phyloP scores from a whole-genome alignment of 2,329 filamentous ascomycete genomes.

The Apiospora hydei region DNA sequence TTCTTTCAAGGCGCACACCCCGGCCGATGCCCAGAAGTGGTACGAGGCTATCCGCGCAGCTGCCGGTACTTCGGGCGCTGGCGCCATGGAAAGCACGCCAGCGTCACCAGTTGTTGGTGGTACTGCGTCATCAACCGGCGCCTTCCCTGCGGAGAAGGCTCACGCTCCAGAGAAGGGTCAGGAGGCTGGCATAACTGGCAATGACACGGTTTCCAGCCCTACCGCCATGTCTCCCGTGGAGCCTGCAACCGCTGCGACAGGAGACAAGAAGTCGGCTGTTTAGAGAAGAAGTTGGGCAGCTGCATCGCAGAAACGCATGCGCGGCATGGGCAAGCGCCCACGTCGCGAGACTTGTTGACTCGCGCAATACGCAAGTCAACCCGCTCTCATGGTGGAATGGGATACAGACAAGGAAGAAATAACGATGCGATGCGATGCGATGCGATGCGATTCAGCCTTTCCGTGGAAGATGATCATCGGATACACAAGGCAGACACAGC shows the following conservation, averaged over 20 bases:
- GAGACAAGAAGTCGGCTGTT: conserved; percentile 17
- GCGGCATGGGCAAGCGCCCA: not conserved
- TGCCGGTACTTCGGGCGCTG: conserved; percentile 57
- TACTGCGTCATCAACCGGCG: conserved; percentile 32
- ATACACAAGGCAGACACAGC: conserved; percentile 1
- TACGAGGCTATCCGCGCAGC: conserved; percentile 73
- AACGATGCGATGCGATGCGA: not conserved
- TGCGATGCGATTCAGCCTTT: not conserved
- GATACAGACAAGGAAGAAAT: not conserved
- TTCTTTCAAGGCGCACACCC: conserved; percentile 84
- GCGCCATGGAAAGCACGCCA: conserved; percentile 44
- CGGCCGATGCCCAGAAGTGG: conserved; percentile 85
- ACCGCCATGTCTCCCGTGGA: conserved; percentile 40
- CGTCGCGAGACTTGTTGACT: not conserved
- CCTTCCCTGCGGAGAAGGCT: conserved; percentile 38
- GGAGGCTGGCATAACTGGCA: conserved; percentile 55
- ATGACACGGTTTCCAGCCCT: conserved; percentile 42
- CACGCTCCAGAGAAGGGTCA: conserved; percentile 46
- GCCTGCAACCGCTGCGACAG: conserved; percentile 14
- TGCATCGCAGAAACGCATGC: not conserved
- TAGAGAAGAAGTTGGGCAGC: conserved; percentile 16
- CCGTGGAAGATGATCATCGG: not conserved
- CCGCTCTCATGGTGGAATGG: not conserved
- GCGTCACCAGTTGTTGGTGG: conserved; percentile 42
- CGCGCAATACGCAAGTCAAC: not conserved